phyloP scores from a whole-genome alignment of 495 filamentous ascomycete species.

The Aspergillus haitiensis region DNA sequence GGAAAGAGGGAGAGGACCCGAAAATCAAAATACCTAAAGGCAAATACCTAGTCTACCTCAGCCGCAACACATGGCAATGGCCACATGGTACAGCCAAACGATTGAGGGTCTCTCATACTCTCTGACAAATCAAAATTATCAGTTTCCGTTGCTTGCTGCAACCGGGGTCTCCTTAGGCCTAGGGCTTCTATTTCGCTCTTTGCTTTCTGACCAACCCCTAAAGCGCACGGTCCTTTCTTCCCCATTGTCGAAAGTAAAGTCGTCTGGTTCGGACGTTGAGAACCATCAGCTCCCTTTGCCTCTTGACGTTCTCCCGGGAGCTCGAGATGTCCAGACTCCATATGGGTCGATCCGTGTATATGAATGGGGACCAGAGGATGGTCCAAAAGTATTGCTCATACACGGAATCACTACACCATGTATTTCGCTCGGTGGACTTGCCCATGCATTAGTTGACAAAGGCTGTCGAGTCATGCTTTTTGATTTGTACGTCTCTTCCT shows the following conservation, averaged over 20 bases:
- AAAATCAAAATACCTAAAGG: neutral
- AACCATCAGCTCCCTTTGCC: slow-evolving; percentile 64
- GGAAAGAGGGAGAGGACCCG: neutral
- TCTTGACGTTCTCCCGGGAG: slow-evolving; percentile 71
- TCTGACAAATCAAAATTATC: slow-evolving; percentile 38
- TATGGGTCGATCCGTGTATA: slow-evolving; percentile 83
- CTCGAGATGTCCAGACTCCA: slow-evolving; percentile 68
- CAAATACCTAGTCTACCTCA: neutral
- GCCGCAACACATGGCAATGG: slow-evolving; percentile 11
- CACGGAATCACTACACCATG: slow-evolving; percentile 88
- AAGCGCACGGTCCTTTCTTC: slow-evolving; percentile 42
- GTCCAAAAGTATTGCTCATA: slow-evolving; percentile 75
- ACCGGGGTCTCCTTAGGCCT: slow-evolving; percentile 45
- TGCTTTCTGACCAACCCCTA: slow-evolving; percentile 26
- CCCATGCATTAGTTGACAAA: slow-evolving; percentile 65
- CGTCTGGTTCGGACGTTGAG: slow-evolving; percentile 48
- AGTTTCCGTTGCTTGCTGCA: slow-evolving; percentile 44
- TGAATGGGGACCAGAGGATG: slow-evolving; percentile 84
- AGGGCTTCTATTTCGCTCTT: slow-evolving; percentile 40
- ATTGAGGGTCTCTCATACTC: slow-evolving; percentile 42
- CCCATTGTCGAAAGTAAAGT: slow-evolving; percentile 47
- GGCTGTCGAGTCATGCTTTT: slow-evolving; percentile 85
- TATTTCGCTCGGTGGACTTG: slow-evolving; percentile 65
- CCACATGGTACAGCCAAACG: slow-evolving; percentile 44
- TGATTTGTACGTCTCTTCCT: slow-evolving; percentile 47